These are phyloP conservation scores for Euphrasia confusa DNA, from an alignment of 257 asterid genomes.

Conservation along the genomic window DNA sequence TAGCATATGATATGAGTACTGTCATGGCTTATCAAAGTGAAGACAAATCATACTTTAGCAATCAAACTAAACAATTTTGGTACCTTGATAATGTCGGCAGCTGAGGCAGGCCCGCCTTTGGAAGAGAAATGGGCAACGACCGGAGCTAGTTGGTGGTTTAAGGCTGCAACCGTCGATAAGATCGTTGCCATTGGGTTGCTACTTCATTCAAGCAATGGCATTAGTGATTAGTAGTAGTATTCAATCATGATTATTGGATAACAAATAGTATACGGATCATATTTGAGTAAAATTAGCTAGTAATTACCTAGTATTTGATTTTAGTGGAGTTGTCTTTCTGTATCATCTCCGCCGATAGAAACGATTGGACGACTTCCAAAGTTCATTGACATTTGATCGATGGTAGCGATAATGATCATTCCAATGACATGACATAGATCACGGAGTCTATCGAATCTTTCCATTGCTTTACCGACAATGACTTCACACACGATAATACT, in stretches of 20 bases:
- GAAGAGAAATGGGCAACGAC: conserved; percentile 44
- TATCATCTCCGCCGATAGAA: conserved; percentile 31
- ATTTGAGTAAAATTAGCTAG: neutral
- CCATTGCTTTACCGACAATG: no score
- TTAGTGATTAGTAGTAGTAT: neutral
- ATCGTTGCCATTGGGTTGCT: conserved; percentile 43
- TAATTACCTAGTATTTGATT: conserved; percentile 36
- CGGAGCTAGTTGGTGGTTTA: conserved; percentile 48
- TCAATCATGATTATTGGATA: neutral
- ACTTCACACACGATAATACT: no score
- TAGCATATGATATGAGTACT: no score
- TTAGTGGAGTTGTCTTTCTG: conserved; percentile 34
- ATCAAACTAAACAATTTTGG: no score
- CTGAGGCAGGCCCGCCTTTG: conserved; percentile 29
- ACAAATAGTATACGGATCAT: no score
- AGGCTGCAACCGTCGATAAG: conserved; percentile 33
- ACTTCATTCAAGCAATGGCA: neutral
- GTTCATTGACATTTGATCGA: conserved; percentile 9
- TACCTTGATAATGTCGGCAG: conserved; percentile 15
- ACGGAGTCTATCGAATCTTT: no score
- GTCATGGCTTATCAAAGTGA: no score
- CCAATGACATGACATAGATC: no score
- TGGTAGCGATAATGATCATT: no score
- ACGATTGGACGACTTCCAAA: conserved; percentile 30
- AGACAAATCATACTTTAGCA: no score